These are phyloP conservation scores for Colletotrichum caudatum DNA, from an alignment of 2,329 filamentous ascomycete genomes.

Conservation along the genomic window DNA sequence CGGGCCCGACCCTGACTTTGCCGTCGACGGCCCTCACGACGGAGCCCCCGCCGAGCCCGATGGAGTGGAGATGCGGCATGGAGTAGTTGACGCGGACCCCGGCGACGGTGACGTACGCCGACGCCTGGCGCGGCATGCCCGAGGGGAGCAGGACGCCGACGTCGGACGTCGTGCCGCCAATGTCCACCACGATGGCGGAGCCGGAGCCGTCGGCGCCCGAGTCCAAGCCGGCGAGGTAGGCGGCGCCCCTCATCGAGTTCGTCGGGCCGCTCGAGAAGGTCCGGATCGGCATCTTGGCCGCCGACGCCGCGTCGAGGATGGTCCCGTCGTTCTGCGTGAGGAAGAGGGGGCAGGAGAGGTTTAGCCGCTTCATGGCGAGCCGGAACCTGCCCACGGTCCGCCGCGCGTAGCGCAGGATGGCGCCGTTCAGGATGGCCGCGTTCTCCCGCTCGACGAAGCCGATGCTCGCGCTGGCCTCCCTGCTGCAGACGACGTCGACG, in stretches of 20 bases:
- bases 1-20: slow-evolving; percentile 59
- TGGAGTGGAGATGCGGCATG: slow-evolving; percentile 43
- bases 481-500: slow-evolving; percentile 62
- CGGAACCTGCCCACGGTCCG: slow-evolving; percentile 67
- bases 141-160: slow-evolving; percentile 64
- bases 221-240: slow-evolving; percentile 60
- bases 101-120: slow-evolving; percentile 71
- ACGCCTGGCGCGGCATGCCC: slow-evolving; percentile 73
- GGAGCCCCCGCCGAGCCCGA: slow-evolving; percentile 55
- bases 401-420: slow-evolving; percentile 59
- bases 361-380: slow-evolving; percentile 61
- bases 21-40: slow-evolving; percentile 50
- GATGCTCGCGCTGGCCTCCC: slow-evolving; percentile 62
- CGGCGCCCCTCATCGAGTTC: slow-evolving; percentile 63
- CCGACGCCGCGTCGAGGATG: slow-evolving; percentile 64
- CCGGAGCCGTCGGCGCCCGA: slow-evolving; percentile 38
- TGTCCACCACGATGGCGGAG: slow-evolving; percentile 59
- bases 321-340: slow-evolving; percentile 75
- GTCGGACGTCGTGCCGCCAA: slow-evolving; percentile 67
- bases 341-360: slow-evolving; percentile 66
- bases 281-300: slow-evolving; percentile 66
- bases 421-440: slow-evolving; percentile 73
- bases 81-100: slow-evolving; percentile 73
- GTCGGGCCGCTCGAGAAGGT: slow-evolving; percentile 64
- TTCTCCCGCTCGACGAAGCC: slow-evolving; percentile 73